phyloP scores from a whole-genome alignment of 805 yeast genomes.

The Kodamaea nitidulidarum region DNA sequence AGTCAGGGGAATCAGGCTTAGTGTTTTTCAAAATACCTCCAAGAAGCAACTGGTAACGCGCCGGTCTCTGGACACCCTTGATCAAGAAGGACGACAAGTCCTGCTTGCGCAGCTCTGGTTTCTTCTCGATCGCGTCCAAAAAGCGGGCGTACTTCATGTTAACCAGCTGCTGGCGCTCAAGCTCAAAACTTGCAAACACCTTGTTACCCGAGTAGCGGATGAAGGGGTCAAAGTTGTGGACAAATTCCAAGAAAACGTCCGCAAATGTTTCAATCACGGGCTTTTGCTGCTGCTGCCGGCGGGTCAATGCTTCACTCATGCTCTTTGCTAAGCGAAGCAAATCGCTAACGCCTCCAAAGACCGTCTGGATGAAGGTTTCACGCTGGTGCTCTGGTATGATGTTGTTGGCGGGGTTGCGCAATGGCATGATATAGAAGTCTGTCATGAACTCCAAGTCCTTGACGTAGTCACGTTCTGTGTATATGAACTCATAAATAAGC shows the following conservation, averaged over 20 bases:
- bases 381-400: constrained; percentile 86
- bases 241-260: constrained; percentile 79
- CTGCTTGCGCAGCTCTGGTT: constrained; percentile 80
- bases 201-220: constrained; percentile 91
- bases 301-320: constrained; percentile 83
- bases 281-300: constrained; percentile 74
- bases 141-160: constrained; percentile 91
- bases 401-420: constrained; percentile 66
- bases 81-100: constrained; percentile 91
- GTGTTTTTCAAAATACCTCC: constrained; percentile 83
- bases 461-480: constrained; percentile 92
- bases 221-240: constrained; percentile 87
- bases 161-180: constrained; percentile 87
- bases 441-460: constrained; percentile 90
- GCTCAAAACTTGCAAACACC: constrained; percentile 91
- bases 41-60: constrained; percentile 82
- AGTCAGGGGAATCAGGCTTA: constrained; percentile 69
- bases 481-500: constrained; percentile 86
- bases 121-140: constrained; percentile 82
- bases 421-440: constrained; percentile 90
- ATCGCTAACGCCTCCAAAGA: constrained; percentile 85
- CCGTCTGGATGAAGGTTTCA: constrained; percentile 86
- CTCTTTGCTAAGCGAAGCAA: constrained; percentile 78
- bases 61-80: constrained; percentile 94
- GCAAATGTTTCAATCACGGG: constrained; percentile 85